Conservation (phyloP, 257 asterid species). For the Solanum infundibuliforme region DNA sequence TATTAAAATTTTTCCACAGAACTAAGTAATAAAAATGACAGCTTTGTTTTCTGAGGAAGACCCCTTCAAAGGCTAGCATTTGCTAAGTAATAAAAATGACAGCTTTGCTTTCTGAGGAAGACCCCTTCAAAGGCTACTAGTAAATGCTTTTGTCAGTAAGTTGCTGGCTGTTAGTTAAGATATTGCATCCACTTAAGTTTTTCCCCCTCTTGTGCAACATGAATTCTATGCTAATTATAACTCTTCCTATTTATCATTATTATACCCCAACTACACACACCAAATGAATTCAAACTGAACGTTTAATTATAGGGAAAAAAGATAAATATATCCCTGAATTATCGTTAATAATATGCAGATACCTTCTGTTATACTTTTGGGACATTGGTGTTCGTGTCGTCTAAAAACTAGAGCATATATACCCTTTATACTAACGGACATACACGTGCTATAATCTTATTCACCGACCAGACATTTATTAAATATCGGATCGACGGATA, state of each 20-base stretch:
- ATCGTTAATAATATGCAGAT: no score
- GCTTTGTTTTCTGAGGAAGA: neutral
- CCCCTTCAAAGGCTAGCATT: neutral
- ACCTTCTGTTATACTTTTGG: no score
- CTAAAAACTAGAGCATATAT: no score
- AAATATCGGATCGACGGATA: no score
- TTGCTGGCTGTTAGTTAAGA: neutral
- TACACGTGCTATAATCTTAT: no score
- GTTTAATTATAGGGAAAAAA: no score
- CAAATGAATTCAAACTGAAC: no score
- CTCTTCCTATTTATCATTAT: neutral
- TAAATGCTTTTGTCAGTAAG: neutral
- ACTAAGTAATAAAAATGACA: neutral
- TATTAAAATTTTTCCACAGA: neutral
- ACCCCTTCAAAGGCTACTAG: neutral
- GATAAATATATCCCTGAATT: no score
- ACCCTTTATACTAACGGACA: no score
- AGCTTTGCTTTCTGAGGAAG: neutral
- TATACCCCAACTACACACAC: neutral
- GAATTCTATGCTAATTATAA: neutral
- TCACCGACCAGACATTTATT: no score
- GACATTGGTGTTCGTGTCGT: no score
- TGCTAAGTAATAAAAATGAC: neutral
- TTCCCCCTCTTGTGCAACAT: no score
- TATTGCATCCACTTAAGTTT: neutral